Conservation (phyloP, 2,329 filamentous ascomycete genomes). For the Daldinia sp. region DNA sequence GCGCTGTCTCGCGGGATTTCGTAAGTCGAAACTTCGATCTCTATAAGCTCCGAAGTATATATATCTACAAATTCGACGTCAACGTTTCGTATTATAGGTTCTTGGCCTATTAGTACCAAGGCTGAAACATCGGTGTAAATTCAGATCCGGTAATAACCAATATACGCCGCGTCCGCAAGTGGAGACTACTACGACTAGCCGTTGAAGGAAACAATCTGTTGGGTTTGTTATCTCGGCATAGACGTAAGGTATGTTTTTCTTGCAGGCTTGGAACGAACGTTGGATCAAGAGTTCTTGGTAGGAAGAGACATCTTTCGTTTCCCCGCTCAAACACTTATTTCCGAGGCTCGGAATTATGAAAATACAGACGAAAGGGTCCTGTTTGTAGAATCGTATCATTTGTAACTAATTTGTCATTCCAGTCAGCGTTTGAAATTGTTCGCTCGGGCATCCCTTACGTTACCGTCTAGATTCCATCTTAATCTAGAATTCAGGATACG, state of each 20-base stretch:
- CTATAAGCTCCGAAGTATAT: background rate
- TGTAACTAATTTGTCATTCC: background rate
- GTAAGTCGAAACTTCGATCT: slow-evolving; percentile 15
- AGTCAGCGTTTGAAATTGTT: background rate
- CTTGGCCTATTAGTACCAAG: background rate
- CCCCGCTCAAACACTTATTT: slow-evolving; percentile 5
- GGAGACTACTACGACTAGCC: slow-evolving; percentile 20
- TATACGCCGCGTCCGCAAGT: slow-evolving; percentile 8
- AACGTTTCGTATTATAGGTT: background rate
- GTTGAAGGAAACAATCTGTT: background rate
- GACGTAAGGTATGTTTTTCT: background rate
- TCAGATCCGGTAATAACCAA: background rate
- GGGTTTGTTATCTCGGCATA: slow-evolving; percentile 1
- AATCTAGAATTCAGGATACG: background rate
- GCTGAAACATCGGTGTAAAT: slow-evolving; percentile 10
- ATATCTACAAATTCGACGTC: background rate
- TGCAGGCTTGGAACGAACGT: background rate
- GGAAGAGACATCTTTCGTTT: slow-evolving; percentile 1
- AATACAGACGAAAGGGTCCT: background rate
- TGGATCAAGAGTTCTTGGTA: background rate
- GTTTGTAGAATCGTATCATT: slow-evolving; percentile 10
- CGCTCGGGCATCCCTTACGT: slow-evolving; percentile 32
- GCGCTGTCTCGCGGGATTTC: slow-evolving; percentile 34
- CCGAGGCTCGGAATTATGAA: background rate
- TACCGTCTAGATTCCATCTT: background rate